These are phyloP conservation scores for Cercospora sp. DNA, from an alignment of 2,329 filamentous ascomycete species.

Conservation along the genomic window DNA sequence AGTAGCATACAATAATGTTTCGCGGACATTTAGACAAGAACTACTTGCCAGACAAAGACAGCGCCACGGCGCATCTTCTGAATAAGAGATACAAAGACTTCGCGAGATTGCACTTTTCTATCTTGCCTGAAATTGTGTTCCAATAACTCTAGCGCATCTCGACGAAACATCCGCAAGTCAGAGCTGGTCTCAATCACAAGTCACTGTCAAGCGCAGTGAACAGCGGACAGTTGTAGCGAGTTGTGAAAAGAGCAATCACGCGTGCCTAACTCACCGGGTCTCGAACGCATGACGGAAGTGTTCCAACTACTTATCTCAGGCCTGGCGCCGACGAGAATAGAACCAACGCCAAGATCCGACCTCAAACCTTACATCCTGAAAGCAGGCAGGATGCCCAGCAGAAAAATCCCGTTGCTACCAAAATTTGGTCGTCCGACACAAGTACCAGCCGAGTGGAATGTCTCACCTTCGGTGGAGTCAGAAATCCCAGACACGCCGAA, in stretches of 20 bases:
- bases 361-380: slow-evolving; percentile 6
- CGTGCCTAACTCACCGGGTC: not conserved
- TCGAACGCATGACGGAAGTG: not conserved
- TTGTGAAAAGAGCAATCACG: not conserved
- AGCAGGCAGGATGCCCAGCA: slow-evolving; percentile 13
- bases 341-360: not conserved
- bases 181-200: not conserved
- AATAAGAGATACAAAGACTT: not conserved
- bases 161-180: not conserved
- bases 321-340: not conserved
- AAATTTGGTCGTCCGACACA: slow-evolving; percentile 6
- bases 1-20: not conserved
- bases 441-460: not conserved
- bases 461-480: slow-evolving; percentile 1
- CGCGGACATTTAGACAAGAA: not conserved
- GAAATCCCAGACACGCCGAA: slow-evolving; percentile 1
- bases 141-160: not conserved
- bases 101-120: not conserved
- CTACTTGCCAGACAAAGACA: not conserved
- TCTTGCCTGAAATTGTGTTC: not conserved
- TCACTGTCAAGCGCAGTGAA: not conserved
- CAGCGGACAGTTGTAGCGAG: not conserved
- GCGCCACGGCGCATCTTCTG: not conserved
- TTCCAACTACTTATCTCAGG: not conserved
- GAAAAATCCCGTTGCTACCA: slow-evolving; percentile 11